Evolutionary conservation across 768 basidiomycete genomes (phyloP).

Genomic region (Jaapia argillacea): DNA sequence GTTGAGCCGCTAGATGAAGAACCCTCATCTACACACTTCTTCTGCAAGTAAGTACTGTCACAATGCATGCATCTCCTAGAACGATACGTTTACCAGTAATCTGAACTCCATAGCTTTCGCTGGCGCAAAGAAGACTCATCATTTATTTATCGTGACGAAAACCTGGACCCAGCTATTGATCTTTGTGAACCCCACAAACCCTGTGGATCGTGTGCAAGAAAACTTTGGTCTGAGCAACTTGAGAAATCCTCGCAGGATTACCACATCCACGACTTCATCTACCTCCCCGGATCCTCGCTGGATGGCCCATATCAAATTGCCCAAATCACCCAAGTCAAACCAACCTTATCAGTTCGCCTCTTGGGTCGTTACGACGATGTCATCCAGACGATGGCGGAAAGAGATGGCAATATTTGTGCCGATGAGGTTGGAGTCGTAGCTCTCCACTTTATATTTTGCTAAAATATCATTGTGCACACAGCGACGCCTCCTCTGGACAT

Average conservation of each 20-base stretch:
- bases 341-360: conserved; percentile 16
- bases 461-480: conserved; percentile 7
- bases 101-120: too few relatives aligned
- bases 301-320: conserved; percentile 37
- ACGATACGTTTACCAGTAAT: too few relatives aligned
- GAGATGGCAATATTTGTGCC: neutral
- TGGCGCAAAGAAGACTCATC: too few relatives aligned
- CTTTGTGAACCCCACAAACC: conserved; percentile 21
- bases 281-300: conserved; percentile 26
- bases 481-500: conserved; percentile 32
- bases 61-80: too few relatives aligned
- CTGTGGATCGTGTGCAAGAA: conserved; percentile 42
- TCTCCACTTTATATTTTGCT: conserved; percentile 1
- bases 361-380: neutral
- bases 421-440: conserved; percentile 6
- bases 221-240: conserved; percentile 16
- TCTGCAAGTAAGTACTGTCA: too few relatives aligned
- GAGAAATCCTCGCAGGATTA: conserved; percentile 25
- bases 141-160: too few relatives aligned
- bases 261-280: conserved; percentile 55
- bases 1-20: conserved; percentile 41
- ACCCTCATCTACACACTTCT: too few relatives aligned
- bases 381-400: neutral
- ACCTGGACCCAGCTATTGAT: conserved; percentile 18
- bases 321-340: too few relatives aligned